Conservation (phyloP, 1,284 basidiomycete genomes). For the Mycosarcoma mackinlayi region DNA sequence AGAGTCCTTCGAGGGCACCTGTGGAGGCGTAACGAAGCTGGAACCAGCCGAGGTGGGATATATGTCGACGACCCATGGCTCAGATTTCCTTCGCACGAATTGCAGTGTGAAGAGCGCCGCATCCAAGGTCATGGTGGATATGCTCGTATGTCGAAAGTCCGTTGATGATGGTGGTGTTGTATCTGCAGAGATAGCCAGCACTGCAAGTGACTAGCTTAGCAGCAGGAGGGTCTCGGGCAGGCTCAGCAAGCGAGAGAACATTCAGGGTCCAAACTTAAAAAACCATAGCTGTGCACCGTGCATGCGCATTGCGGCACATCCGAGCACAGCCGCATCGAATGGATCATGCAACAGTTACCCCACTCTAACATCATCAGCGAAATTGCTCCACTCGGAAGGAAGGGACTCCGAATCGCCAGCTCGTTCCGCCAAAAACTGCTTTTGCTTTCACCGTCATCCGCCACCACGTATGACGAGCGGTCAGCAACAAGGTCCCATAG, state of each 20-base stretch:
- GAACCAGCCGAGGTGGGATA: slow-evolving; percentile 19
- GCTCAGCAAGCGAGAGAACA: no score
- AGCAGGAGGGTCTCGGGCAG: no score
- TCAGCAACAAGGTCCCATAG: no score
- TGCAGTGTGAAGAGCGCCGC: slow-evolving; percentile 52
- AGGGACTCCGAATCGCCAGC: no score
- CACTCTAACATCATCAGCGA: no score
- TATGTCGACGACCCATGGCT: slow-evolving; percentile 52
- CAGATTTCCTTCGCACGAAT: slow-evolving; percentile 30
- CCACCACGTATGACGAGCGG: no score
- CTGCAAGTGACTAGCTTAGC: no score
- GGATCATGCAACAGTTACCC: no score
- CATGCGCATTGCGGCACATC: background rate
- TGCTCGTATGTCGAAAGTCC: background rate
- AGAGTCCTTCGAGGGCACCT: slow-evolving; percentile 28
- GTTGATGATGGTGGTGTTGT: background rate
- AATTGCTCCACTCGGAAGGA: no score
- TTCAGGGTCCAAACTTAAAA: slow-evolving; percentile 17
- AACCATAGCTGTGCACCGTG: slow-evolving; percentile 5
- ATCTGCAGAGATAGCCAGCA: background rate
- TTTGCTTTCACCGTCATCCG: no score
- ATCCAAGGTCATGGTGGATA: slow-evolving; percentile 41
- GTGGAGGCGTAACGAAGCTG: slow-evolving; percentile 9
- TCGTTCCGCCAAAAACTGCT: no score
- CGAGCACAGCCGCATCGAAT: slow-evolving; percentile 4